Percentiles rank a stretch among this genome's conserved stretches.
Evolutionary conservation across 2,329 filamentous ascomycete genomes (phyloP).

Genomic region (Ceratocystis albifundus): DNA sequence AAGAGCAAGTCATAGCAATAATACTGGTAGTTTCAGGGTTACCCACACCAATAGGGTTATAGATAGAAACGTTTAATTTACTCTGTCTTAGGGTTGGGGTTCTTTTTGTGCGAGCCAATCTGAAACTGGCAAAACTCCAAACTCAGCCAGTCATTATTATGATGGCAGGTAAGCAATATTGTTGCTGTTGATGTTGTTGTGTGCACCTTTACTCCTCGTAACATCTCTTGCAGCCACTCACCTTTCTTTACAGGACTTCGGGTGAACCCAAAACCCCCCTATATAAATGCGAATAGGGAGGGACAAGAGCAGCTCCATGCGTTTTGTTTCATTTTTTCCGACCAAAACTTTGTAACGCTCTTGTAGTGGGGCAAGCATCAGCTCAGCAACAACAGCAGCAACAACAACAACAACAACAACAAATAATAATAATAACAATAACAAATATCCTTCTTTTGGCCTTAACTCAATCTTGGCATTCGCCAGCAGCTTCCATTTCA

Average conservation of each 20-base stretch:
- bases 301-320: not conserved
- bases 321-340: not conserved
- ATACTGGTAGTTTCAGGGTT: not conserved
- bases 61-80: not conserved
- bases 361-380: not conserved
- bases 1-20: slow-evolving; percentile 14
- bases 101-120: too few species aligned
- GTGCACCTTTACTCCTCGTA: too few species aligned
- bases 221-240: too few species aligned
- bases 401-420: too few species aligned
- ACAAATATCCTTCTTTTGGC: not conserved
- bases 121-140: too few species aligned
- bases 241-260: too few species aligned
- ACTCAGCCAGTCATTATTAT: too few species aligned
- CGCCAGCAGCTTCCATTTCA: not conserved
- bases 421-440: not conserved
- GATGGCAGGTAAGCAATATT: too few species aligned
- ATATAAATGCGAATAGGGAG: too few species aligned
- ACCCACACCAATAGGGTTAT: not conserved
- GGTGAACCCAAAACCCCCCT: too few species aligned
- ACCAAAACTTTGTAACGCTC: not conserved
- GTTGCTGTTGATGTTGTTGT: too few species aligned
- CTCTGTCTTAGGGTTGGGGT: too few species aligned
- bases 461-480: not conserved
- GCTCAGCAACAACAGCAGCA: not conserved